These are phyloP conservation scores for Panellus pusillus DNA, from an alignment of 768 basidiomycete genomes.

Conservation along the genomic window DNA sequence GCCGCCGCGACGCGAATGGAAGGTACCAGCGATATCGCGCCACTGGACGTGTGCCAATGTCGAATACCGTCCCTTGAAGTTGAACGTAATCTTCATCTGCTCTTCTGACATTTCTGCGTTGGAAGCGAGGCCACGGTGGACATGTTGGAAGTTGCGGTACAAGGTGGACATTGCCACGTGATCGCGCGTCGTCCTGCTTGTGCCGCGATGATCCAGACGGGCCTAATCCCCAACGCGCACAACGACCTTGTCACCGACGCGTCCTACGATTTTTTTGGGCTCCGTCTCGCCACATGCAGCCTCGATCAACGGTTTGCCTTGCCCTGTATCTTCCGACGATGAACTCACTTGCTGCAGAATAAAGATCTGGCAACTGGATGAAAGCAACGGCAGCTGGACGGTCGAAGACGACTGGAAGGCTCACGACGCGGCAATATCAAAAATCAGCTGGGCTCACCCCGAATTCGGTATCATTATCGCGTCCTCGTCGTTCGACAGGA, in stretches of 20 bases:
- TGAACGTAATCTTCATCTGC: background rate
- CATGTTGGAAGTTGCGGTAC: too few species aligned
- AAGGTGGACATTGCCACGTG: background rate
- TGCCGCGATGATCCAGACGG: slow-evolving; percentile 73
- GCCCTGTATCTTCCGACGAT: background rate
- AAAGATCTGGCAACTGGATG: slow-evolving; percentile 83
- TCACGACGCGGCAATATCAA: slow-evolving; percentile 89
- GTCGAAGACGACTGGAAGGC: slow-evolving; percentile 82
- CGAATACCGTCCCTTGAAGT: background rate
- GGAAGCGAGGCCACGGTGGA: too few species aligned
- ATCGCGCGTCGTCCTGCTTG: background rate
- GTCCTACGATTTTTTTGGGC: slow-evolving; percentile 89
- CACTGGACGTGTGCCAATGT: background rate
- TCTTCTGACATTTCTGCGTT: background rate
- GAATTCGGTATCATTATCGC: slow-evolving; percentile 88
- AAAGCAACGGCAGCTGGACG: slow-evolving; percentile 69
- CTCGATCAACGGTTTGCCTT: slow-evolving; percentile 71
- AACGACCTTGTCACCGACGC: slow-evolving; percentile 83
- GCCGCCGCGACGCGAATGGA: too few species aligned
- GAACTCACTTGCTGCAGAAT: slow-evolving; percentile 49
- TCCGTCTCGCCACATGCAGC: slow-evolving; percentile 75
- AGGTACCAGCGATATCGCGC: too few species aligned
- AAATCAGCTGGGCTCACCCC: slow-evolving; percentile 88
- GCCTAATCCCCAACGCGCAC: background rate
- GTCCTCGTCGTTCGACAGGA: slow-evolving; percentile 86